Conservation (phyloP, 805 yeast species). For the Candida pseudoglaebosa region DNA sequence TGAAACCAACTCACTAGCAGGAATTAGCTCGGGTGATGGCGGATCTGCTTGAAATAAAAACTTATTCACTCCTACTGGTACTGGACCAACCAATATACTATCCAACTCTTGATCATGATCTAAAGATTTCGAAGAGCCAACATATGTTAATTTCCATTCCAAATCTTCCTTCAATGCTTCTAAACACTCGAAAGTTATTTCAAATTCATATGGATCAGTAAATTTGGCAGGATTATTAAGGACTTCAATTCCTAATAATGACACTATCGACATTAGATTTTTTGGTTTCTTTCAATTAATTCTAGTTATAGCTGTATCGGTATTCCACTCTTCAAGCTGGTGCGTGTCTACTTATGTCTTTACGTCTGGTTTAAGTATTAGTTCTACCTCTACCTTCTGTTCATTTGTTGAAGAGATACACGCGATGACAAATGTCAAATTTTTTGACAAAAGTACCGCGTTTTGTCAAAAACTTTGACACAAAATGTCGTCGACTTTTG, state of each 20-base stretch:
- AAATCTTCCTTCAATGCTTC: conserved; percentile 89
- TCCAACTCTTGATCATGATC: conserved; percentile 98
- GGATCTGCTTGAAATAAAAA: conserved; percentile 94
- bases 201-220: conserved; percentile 91
- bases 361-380: no score
- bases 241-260: conserved; percentile 85
- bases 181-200: conserved; percentile 94
- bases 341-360: no score
- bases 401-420: no score
- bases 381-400: no score
- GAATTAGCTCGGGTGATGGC: conserved; percentile 92
- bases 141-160: conserved; percentile 97
- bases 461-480: no score
- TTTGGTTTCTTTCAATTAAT: no score
- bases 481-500: no score
- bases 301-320: no score
- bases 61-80: conserved; percentile 94
- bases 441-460: no score
- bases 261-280: conserved; percentile 78
- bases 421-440: no score
- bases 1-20: conserved; percentile 90
- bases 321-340: no score
- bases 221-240: conserved; percentile 93
- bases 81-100: conserved; percentile 96
- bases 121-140: conserved; percentile 88